These are phyloP conservation scores for Fusarium brevicatenulatum DNA, from an alignment of 2,329 filamentous ascomycete genomes.

Conservation along the genomic window DNA sequence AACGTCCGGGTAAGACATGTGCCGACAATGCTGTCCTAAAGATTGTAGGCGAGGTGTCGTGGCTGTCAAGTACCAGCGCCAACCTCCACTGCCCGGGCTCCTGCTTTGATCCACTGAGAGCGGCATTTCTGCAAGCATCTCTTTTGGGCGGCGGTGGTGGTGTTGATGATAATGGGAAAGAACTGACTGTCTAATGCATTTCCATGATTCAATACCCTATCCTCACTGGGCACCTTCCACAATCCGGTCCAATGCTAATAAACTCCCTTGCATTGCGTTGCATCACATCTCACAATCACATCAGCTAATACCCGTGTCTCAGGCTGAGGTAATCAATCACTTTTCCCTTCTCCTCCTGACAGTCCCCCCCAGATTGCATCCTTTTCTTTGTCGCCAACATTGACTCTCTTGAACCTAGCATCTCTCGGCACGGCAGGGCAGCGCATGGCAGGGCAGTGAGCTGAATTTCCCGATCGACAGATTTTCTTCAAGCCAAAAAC, in stretches of 20 bases:
- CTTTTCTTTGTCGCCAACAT: neutral
- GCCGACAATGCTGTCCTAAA: constrained; percentile 15
- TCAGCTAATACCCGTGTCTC: neutral
- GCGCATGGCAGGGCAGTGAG: neutral
- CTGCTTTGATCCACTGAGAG: constrained; percentile 7
- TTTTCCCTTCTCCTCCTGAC: neutral
- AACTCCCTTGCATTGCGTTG: neutral
- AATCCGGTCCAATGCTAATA: neutral
- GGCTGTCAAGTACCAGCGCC: neutral
- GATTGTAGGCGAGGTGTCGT: constrained; percentile 13
- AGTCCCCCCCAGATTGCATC: neutral
- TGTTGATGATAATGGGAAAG: constrained; percentile 32
- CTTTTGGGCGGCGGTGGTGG: constrained; percentile 19
- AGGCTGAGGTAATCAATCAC: neutral
- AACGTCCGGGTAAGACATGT: constrained; percentile 25
- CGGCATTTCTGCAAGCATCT: constrained; percentile 33
- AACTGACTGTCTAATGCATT: constrained; percentile 28
- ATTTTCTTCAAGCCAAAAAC: constrained; percentile 41
- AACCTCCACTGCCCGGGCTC: neutral
- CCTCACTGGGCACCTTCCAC: constrained; percentile 3
- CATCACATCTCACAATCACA: neutral
- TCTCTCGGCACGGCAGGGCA: neutral
- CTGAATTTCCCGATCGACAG: constrained; percentile 41
- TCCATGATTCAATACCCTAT: constrained; percentile 22
- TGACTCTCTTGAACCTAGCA: neutral